Percentiles rank a stretch among this genome's conserved stretches.
Evolutionary conservation across 768 basidiomycete genomes (phyloP).

Genomic region (Naganishia kalamii): DNA sequence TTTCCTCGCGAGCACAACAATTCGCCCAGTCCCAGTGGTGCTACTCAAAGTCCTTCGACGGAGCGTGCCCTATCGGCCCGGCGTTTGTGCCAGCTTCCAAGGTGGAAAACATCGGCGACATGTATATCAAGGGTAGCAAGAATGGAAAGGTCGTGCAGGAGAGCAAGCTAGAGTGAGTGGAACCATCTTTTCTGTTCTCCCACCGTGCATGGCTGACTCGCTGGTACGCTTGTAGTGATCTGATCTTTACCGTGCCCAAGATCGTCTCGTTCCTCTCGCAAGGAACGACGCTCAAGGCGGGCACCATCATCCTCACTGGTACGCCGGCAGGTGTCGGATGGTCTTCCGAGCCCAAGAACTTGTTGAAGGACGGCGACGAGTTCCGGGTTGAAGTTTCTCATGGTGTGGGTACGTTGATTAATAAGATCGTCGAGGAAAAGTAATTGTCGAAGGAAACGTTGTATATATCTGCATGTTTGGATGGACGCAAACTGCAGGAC

Average conservation of each 20-base stretch:
- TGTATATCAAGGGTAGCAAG: constrained; percentile 59
- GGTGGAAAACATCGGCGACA: constrained; percentile 61
- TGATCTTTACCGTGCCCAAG: constrained; percentile 72
- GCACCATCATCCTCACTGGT: constrained; percentile 48
- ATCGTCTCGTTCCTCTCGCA: constrained; percentile 51
- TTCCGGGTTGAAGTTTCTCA: constrained; percentile 57
- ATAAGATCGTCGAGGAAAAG: constrained; percentile 67
- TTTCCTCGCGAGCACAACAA: constrained; percentile 78
- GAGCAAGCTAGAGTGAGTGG: constrained; percentile 66
- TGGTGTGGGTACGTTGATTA: constrained; percentile 73
- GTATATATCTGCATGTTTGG: neutral
- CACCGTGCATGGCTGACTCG: neutral
- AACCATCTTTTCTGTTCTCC: neutral
- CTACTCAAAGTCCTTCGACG: constrained; percentile 81
- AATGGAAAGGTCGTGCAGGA: constrained; percentile 68
- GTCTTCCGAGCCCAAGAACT: constrained; percentile 26
- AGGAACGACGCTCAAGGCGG: constrained; percentile 46
- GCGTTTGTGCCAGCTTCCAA: constrained; percentile 63
- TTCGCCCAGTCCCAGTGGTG: constrained; percentile 75
- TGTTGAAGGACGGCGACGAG: constrained; percentile 36
- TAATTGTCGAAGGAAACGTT: constrained; percentile 23
- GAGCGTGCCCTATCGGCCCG: constrained; percentile 66
- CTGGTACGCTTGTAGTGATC: constrained; percentile 53
- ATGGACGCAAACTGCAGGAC: no score
- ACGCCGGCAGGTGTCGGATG: constrained; percentile 35